Conservation (phyloP, 192 early-diverging fungal species). For the Backusella westeae region DNA sequence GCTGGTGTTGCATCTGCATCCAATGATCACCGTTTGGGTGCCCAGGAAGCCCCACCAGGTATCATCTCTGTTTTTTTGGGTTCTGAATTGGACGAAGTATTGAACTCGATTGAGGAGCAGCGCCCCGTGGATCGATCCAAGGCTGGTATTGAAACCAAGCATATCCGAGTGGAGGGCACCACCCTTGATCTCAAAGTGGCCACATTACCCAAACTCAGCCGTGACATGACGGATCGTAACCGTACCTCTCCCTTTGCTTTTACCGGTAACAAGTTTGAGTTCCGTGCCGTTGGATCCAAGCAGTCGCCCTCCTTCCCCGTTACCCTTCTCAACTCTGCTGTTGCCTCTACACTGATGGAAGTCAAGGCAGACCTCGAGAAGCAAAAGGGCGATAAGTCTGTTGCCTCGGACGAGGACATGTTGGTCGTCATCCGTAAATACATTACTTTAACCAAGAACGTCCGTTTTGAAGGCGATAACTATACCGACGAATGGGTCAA, state of each 20-base stretch:
- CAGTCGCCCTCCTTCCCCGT: slow-evolving; percentile 97
- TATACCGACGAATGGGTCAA: slow-evolving; percentile 93
- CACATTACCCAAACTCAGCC: slow-evolving; percentile 84
- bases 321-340: slow-evolving; percentile 89
- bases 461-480: slow-evolving; percentile 98
- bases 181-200: slow-evolving; percentile 94
- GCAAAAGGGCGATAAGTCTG: slow-evolving; percentile 80
- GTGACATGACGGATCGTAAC: slow-evolving; percentile 99
- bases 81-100: slow-evolving; percentile 91
- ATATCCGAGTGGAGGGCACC: slow-evolving; percentile 91
- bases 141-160: slow-evolving; percentile 72
- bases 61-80: slow-evolving; percentile 97
- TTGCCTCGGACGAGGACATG: slow-evolving; percentile 84
- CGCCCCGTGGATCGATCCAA: slow-evolving; percentile 85
- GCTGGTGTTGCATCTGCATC: slow-evolving; percentile 88
- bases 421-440: slow-evolving; percentile 84
- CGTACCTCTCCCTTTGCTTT: slow-evolving; percentile 99
- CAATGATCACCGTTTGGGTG: slow-evolving; percentile 98
- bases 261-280: slow-evolving; percentile 99
- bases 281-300: slow-evolving; percentile 98
- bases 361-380: slow-evolving; percentile 73
- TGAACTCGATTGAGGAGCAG: slow-evolving; percentile 86
- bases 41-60: slow-evolving; percentile 95
- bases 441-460: slow-evolving; percentile 74
- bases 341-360: slow-evolving; percentile 76